Evolutionary conservation across 208 protist genomes (phyloP), one percentile per base, ranked within the genome.

Genomic region (Trypanosoma melophagium): DNA sequence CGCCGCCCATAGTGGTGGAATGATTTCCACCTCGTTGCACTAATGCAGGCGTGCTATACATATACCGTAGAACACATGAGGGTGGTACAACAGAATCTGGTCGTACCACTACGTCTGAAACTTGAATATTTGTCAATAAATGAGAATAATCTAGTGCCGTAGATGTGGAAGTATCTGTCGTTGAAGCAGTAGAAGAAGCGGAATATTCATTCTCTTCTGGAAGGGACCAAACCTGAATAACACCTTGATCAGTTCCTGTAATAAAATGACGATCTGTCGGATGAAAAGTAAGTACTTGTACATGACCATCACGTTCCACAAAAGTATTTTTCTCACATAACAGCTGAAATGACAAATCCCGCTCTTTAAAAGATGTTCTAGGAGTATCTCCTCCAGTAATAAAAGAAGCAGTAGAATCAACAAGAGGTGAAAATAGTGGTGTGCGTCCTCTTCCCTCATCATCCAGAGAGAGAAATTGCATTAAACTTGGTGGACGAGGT

Each of bases 161-260:
- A n/a, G 31, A 17, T 21, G 44, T 42, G 21, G 55, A 44, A 31
- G 17, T 22, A 21, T 0, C 8, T 3, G 38, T 28, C 1, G 56
- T 17, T 0, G 16, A 19, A 25, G 17, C 8, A 47, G 22, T 14
- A 44, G 14, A 31, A 19, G 21, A 44, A 25, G 40, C 53, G 7
- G 40, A 53, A 38, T 49, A 19, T 28, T 52, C 55, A 14, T 54
- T 61, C 14, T 47, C 25, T 13, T 52, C 55, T 9, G 73, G 67
- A 66, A 84, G 84, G 12, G 66, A 76, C 87, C 87, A 93, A 53
- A 86, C 79, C 28, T 82, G 80, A 62, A 90, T 61, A 49, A 84
- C 57, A 7, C 82, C 84, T 10, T 79, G 77, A 31, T 76, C 78
- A 40, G 87, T 89, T 44, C 68, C 77, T 53, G 80, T 82, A 28